Conservation (phyloP, 352 stramenopile species). For the Phytopythium mirpurense region DNA sequence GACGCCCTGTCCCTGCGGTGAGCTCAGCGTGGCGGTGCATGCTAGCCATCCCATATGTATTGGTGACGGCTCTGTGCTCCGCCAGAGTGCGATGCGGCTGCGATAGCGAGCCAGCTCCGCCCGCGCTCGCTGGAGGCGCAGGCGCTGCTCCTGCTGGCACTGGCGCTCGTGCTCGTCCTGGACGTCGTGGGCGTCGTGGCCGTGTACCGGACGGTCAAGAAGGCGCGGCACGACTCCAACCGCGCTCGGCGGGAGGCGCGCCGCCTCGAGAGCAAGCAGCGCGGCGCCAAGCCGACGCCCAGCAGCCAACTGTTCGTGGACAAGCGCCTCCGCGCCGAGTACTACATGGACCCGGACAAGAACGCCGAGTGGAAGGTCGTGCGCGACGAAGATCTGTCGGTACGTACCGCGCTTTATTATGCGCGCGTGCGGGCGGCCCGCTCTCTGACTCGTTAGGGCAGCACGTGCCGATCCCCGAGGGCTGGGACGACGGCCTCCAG, state of each 20-base stretch:
- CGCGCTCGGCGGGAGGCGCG: background rate
- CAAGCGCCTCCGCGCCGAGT: constrained; percentile 12
- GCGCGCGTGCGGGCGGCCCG: too few species aligned
- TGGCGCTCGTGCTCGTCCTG: background rate
- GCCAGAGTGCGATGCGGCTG: background rate
- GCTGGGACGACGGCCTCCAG: constrained; percentile 28
- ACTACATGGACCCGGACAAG: constrained; percentile 10
- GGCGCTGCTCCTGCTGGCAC: background rate
- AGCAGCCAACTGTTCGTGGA: background rate
- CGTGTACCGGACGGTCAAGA: background rate
- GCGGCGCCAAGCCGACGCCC: too few species aligned
- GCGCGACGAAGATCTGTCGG: constrained; percentile 19
- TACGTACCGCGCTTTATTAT: constrained; percentile 1
- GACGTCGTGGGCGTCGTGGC: background rate
- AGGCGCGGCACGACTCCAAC: background rate
- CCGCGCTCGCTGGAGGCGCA: background rate
- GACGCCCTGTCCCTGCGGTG: too few species aligned
- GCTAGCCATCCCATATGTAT: too few species aligned
- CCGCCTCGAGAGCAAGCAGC: background rate
- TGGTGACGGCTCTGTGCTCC: background rate
- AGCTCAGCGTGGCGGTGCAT: too few species aligned
- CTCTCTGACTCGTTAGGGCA: constrained; percentile 3
- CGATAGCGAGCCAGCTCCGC: background rate
- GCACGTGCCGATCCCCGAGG: constrained; percentile 19
- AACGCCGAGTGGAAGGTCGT: constrained; percentile 33